Base-by-base conservation (phyloP, 106 monocot genomes). In the Alisma plantagoaquatica region DNA sequence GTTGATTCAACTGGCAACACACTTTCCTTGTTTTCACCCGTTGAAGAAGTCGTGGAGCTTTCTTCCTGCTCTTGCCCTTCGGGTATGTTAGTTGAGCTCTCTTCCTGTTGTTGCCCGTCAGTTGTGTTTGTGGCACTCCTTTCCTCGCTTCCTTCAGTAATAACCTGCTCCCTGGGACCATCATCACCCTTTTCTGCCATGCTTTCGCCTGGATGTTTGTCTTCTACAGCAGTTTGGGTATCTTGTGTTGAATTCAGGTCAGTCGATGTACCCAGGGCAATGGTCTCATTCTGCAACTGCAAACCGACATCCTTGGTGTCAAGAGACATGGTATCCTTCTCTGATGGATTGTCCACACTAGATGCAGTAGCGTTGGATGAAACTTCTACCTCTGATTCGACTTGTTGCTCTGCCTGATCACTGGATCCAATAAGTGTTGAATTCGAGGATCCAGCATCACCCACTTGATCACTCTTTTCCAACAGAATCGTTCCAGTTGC, bases 31-130 rank as follows among this genome's bases (percentile, higher is more conserved):
- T n/a, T n/a, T n/a, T n/a, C n/a, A n/a, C 26, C 30, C 28, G n/a
- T 23, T 16, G 33, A 49, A 29, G 23, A 61, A 22, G 33, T 45
- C n/a, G 28, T 32, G 27, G 27, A 46, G 4, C 12, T 38, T 29
- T 21, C 33, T 28, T n/a, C n/a, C n/a, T n/a, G n/a, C n/a, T 51
- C 63, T 52, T 23, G 10, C 43, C 27, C 11, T 17, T 52, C 56
- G 30, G 15, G 19, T 35, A 26, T 14, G 15, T 33, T 27, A 24
- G 26, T 57, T 9, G 33, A 9, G 20, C 26, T 48, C 4, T 46
- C 35, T 8, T 27, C 32, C 27, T 51, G 27, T 1, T 17, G 20
- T 25, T 57, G 35, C 25, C 50, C 56, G 16, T 18, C 5, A 17
- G 16, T 17, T 17, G 7, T 19, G 6, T 58, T 22, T 7, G 18